phyloP scores from a whole-genome alignment of 176 grass and related monocot species.

The Ensete glaucum region DNA sequence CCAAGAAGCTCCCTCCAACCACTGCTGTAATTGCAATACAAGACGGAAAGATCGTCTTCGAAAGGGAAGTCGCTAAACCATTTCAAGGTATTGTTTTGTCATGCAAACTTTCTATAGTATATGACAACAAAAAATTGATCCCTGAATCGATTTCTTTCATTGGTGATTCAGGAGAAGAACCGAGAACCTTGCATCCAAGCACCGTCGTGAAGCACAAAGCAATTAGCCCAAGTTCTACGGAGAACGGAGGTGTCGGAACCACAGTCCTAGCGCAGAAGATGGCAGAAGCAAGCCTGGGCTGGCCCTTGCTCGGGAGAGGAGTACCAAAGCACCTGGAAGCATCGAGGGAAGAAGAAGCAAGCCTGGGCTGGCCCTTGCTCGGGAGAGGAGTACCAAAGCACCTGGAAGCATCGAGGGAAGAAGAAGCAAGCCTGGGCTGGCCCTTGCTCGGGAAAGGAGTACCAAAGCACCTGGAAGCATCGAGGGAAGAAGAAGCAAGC shows the following conservation, averaged over 20 bases:
- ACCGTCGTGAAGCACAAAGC: slow-evolving; percentile 59
- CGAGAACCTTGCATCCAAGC: slow-evolving; percentile 68
- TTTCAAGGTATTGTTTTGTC: slow-evolving; percentile 35
- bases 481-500: too few relatives aligned
- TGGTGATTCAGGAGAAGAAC: slow-evolving; percentile 47
- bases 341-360: too few relatives aligned
- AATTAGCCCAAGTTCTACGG: slow-evolving; percentile 35
- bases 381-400: slow-evolving; percentile 9
- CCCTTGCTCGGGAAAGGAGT: too few relatives aligned
- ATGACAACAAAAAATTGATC: neutral
- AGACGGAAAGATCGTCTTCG: slow-evolving; percentile 62
- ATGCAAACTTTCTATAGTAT: neutral
- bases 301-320: too few relatives aligned
- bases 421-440: slow-evolving; percentile 22
- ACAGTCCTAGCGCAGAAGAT: slow-evolving; percentile 20
- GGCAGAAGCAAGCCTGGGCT: slow-evolving; percentile 22
- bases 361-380: slow-evolving; percentile 73
- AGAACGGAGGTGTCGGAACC: neutral
- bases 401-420: neutral
- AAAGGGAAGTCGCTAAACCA: slow-evolving; percentile 40
- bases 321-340: too few relatives aligned
- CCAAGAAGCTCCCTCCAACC: slow-evolving; percentile 70
- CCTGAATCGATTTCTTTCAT: neutral
- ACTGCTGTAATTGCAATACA: slow-evolving; percentile 69
- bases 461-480: too few relatives aligned